phyloP scores from a whole-genome alignment of 2,329 filamentous ascomycete species.

The Xylariaceae sp. region DNA sequence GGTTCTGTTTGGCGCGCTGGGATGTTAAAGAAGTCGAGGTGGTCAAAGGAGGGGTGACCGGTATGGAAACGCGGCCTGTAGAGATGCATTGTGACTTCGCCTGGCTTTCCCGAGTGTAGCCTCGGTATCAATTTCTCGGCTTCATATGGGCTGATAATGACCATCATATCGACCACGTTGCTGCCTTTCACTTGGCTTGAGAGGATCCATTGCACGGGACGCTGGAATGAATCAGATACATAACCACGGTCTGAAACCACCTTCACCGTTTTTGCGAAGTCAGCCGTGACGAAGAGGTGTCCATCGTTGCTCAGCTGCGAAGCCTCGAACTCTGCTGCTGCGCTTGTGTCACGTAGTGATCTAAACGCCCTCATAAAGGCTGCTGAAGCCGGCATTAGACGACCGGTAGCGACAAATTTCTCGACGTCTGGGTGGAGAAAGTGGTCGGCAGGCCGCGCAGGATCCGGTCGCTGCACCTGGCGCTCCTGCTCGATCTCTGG shows the following conservation, averaged over 20 bases:
- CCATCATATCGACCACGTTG: background rate
- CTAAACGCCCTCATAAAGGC: slow-evolving; percentile 15
- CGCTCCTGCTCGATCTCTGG: slow-evolving; percentile 66
- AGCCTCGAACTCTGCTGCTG: slow-evolving; percentile 38
- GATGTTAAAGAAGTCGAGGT: slow-evolving; percentile 25
- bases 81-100: slow-evolving; percentile 12
- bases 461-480: slow-evolving; percentile 40
- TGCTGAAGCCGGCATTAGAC: slow-evolving; percentile 26
- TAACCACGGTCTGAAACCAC: background rate
- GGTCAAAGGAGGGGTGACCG: slow-evolving; percentile 15
- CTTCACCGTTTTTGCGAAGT: slow-evolving; percentile 19
- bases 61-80: slow-evolving; percentile 14
- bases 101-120: background rate
- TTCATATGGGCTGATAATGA: slow-evolving; percentile 18
- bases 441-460: slow-evolving; percentile 45
- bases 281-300: slow-evolving; percentile 19
- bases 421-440: slow-evolving; percentile 46
- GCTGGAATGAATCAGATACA: slow-evolving; percentile 22
- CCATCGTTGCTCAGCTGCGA: slow-evolving; percentile 41
- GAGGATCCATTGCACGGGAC: slow-evolving; percentile 29
- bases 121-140: slow-evolving; percentile 5
- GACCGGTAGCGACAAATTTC: slow-evolving; percentile 44
- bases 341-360: slow-evolving; percentile 40
- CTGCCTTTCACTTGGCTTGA: slow-evolving; percentile 1
- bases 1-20: slow-evolving; percentile 12